These are phyloP conservation scores for Meyerozyma elateridarum DNA, from an alignment of 1,139 yeast genomes.

Conservation along the genomic window DNA sequence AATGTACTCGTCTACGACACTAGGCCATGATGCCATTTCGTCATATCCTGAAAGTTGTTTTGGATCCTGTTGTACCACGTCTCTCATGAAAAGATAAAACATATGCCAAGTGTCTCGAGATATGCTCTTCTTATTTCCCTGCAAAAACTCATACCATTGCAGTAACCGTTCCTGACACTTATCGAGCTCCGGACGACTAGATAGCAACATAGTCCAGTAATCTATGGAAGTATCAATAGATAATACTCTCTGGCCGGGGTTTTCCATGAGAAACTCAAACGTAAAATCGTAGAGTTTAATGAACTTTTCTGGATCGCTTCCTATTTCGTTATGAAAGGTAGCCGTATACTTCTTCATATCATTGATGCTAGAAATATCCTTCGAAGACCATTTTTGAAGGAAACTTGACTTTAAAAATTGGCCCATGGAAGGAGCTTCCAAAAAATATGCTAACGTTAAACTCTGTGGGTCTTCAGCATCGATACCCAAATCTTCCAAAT, in stretches of 20 bases:
- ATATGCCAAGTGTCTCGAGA: constrained; percentile 82
- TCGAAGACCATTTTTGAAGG: constrained; percentile 50
- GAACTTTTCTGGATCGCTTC: constrained; percentile 30
- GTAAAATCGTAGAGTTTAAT: constrained; percentile 63
- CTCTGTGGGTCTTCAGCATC: constrained; percentile 72
- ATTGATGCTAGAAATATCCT: constrained; percentile 30
- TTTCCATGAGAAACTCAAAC: constrained; percentile 62
- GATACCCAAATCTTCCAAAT: constrained; percentile 60
- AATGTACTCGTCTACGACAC: constrained; percentile 77
- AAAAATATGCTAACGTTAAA: constrained; percentile 63
- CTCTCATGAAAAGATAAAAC: constrained; percentile 63
- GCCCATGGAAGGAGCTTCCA: constrained; percentile 66
- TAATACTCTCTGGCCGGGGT: constrained; percentile 52
- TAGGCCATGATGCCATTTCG: constrained; percentile 89
- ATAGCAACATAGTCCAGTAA: constrained; percentile 71
- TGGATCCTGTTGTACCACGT: constrained; percentile 47
- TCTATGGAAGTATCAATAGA: constrained; percentile 61
- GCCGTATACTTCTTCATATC: constrained; percentile 48
- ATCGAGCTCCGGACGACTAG: constrained; percentile 17
- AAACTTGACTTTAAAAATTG: constrained; percentile 47
- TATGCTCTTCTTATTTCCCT: constrained; percentile 35
- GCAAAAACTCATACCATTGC: constrained; percentile 51
- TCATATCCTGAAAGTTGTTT: constrained; percentile 50
- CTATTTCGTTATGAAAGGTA: constrained; percentile 24
- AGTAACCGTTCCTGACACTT: constrained; percentile 24